A percentile compares a stretch with the other conserved stretches of the same genome.
phyloP scores from a whole-genome alignment of 1,284 basidiomycete species.

The Phylloporus sp. region DNA sequence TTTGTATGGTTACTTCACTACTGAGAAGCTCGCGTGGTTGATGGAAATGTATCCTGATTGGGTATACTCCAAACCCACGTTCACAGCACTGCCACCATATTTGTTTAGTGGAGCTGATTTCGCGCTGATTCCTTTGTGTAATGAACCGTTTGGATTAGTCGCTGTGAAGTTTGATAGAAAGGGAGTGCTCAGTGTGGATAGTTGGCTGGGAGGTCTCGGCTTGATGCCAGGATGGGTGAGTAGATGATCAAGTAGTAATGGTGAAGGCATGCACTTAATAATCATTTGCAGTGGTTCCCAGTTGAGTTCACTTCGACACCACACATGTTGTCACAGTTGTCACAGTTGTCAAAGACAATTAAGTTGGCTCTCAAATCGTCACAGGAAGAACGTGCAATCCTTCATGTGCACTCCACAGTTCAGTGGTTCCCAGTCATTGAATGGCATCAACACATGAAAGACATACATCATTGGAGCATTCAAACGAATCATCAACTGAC shows the following conservation, averaged over 20 bases:
- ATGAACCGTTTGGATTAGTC: slow-evolving; percentile 93
- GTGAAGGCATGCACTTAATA: slow-evolving; percentile 8
- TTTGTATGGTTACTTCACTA: slow-evolving; percentile 91
- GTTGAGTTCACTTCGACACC: slow-evolving; percentile 89
- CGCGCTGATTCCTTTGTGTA: slow-evolving; percentile 90
- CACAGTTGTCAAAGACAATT: slow-evolving; percentile 92
- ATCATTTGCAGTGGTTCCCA: slow-evolving; percentile 81
- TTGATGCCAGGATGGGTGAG: slow-evolving; percentile 96
- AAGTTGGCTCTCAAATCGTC: slow-evolving; percentile 91
- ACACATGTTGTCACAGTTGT: slow-evolving; percentile 94
- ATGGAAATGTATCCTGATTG: slow-evolving; percentile 96
- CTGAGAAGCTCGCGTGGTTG: slow-evolving; percentile 87
- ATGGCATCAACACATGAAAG: slow-evolving; percentile 94
- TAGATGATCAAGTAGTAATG: slow-evolving; percentile 21
- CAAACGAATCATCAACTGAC: slow-evolving; percentile 69
- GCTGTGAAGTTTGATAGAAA: slow-evolving; percentile 95
- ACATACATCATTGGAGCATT: slow-evolving; percentile 90
- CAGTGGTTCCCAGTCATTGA: slow-evolving; percentile 96
- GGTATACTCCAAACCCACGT: slow-evolving; percentile 92
- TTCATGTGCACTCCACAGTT: slow-evolving; percentile 89
- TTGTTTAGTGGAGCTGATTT: slow-evolving; percentile 94
- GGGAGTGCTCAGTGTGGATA: slow-evolving; percentile 92
- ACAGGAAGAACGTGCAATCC: slow-evolving; percentile 87
- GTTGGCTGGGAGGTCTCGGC: slow-evolving; percentile 90
- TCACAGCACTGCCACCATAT: slow-evolving; percentile 91